Evolutionary conservation across 768 basidiomycete species (phyloP).

Genomic region (Auricularia sp.): DNA sequence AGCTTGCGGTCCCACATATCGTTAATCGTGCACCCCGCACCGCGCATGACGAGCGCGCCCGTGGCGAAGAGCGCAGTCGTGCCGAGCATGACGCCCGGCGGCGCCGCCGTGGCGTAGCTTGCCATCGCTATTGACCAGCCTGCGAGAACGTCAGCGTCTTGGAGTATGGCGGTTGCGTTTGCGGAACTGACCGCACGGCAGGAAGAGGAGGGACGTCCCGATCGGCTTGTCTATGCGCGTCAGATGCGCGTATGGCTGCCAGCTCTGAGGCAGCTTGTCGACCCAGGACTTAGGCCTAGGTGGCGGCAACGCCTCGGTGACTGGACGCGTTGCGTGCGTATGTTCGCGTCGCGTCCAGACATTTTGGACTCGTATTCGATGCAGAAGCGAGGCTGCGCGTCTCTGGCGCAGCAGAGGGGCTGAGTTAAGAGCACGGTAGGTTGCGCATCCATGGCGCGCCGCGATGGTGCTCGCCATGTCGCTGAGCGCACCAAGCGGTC

Average conservation of each 20-base stretch:
- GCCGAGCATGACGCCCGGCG: background rate
- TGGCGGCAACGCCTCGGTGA: no score
- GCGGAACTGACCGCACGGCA: background rate
- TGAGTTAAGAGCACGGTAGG: no score
- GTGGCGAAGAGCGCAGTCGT: constrained; percentile 23
- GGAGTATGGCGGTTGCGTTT: background rate
- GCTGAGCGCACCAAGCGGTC: no score
- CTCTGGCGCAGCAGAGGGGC: no score
- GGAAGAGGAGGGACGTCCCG: background rate
- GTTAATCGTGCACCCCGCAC: constrained; percentile 45
- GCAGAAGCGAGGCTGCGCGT: no score
- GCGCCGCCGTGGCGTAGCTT: background rate
- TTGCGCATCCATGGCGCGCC: no score
- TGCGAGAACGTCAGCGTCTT: background rate
- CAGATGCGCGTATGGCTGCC: background rate
- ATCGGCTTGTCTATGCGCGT: background rate
- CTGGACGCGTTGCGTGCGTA: no score
- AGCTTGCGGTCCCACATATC: constrained; percentile 44
- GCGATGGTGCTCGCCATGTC: no score
- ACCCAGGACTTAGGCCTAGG: no score
- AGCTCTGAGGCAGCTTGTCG: no score
- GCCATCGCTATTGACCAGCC: background rate
- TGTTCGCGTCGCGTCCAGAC: no score
- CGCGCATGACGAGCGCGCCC: constrained; percentile 30
- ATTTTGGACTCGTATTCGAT: no score